Percentiles rank a stretch among this genome's conserved stretches.
Conservation (phyloP, 2,329 filamentous ascomycete genomes). For the Alternaria postmessia region DNA sequence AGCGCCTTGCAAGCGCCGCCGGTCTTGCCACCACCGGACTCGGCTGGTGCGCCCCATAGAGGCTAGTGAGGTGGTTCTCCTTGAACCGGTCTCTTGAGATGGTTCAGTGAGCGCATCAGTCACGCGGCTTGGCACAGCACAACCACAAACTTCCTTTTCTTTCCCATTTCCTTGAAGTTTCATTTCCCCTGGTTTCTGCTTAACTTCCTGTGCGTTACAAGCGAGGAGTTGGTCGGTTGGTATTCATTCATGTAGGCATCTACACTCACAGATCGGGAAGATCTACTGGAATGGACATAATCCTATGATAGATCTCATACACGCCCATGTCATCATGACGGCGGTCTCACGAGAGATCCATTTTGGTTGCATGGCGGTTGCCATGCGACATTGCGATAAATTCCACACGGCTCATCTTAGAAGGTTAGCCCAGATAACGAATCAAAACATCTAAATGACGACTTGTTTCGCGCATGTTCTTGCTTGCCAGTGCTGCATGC, state of each 20-base stretch:
- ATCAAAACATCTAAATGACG: constrained; percentile 7
- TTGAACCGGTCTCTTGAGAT: constrained; percentile 12
- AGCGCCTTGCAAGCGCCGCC: constrained; percentile 34
- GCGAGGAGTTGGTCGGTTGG: constrained; percentile 36
- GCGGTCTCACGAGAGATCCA: constrained; percentile 5
- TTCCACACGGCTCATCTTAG: not conserved
- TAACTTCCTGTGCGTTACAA: constrained; percentile 17
- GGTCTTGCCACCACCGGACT: constrained; percentile 40
- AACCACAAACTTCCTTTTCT: constrained; percentile 6
- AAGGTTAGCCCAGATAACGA: constrained; percentile 5
- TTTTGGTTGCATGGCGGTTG: constrained; percentile 5
- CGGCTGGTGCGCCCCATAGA: constrained; percentile 47
- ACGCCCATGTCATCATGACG: not conserved
- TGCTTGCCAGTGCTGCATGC: not conserved
- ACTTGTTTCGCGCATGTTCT: not conserved
- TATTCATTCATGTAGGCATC: constrained; percentile 27
- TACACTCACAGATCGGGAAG: constrained; percentile 22
- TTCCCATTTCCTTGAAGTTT: constrained; percentile 15
- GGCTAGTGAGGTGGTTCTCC: constrained; percentile 39
- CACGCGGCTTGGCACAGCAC: not conserved
- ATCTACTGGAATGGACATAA: constrained; percentile 19
- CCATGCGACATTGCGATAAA: not conserved
- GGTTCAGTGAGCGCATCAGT: constrained; percentile 16
- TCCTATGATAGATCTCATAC: constrained; percentile 14
- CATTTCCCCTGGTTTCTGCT: constrained; percentile 4